Percentiles rank a stretch among this genome's conserved stretches.
These are phyloP conservation scores for Alternaria infectoria DNA, from an alignment of 2,329 filamentous ascomycete genomes.

Conservation along the genomic window DNA sequence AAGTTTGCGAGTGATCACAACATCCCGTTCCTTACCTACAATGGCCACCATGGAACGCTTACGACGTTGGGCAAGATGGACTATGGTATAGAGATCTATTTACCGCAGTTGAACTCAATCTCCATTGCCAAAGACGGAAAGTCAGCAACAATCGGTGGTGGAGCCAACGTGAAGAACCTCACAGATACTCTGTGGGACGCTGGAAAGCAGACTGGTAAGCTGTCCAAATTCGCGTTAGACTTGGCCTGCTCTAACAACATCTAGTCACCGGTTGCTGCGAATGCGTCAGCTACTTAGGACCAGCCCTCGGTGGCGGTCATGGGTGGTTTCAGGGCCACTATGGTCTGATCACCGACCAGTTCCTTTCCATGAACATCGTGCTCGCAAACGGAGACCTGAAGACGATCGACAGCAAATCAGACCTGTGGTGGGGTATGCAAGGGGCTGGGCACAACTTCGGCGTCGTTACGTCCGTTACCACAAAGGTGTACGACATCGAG, in stretches of 20 bases:
- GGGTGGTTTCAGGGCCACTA: constrained; percentile 62
- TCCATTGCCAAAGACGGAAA: constrained; percentile 52
- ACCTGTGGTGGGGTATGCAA: constrained; percentile 63
- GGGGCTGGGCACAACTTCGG: constrained; percentile 59
- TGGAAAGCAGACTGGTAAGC: constrained; percentile 58
- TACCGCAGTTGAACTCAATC: constrained; percentile 55
- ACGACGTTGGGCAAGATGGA: constrained; percentile 58
- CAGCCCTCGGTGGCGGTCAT: constrained; percentile 64
- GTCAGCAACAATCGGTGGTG: constrained; percentile 58
- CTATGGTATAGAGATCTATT: constrained; percentile 59
- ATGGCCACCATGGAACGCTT: constrained; percentile 60
- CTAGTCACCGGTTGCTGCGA: constrained; percentile 53
- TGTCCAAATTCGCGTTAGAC: neutral
- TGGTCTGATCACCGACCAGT: constrained; percentile 62
- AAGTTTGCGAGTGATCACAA: constrained; percentile 56
- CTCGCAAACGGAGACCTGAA: constrained; percentile 57
- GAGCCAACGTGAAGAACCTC: constrained; percentile 55
- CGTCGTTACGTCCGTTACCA: constrained; percentile 22
- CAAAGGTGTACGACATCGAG: constrained; percentile 52
- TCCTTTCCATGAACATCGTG: constrained; percentile 60
- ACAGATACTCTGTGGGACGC: constrained; percentile 58
- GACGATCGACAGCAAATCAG: constrained; percentile 50
- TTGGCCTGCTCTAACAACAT: neutral
- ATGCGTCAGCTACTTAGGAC: constrained; percentile 57
- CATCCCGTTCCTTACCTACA: constrained; percentile 61